Evolutionary conservation across 768 basidiomycete species (phyloP), one percentile per base, ranked within the genome.

Genomic region (Suillus decipiens): DNA sequence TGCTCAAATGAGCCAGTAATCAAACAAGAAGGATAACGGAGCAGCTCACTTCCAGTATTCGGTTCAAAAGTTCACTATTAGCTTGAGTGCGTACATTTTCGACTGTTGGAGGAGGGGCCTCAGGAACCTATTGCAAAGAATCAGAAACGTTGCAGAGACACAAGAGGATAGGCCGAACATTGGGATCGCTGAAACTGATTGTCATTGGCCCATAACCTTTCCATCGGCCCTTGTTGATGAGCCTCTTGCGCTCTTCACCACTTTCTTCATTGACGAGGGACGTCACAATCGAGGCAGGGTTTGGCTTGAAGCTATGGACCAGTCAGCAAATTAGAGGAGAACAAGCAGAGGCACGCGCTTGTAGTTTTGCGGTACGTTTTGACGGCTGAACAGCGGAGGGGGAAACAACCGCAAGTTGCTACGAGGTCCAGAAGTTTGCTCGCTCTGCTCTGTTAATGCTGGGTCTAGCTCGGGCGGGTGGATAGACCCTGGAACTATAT

Each of bases 161-260:
- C 39, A 58, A 17, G 59, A 59, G 56, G 48, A 36, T 14, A 37
- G 53, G 6, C 51, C 64, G 6, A 64, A 89, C 67, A 77, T 78
- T 63, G 76, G 75, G 51, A 66, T 93, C 92, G 7, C 80, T 70
- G 67, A 89, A 92, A 67, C 86, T 80, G 61, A 93, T 85, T 15
- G 89, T 83, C 11, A 85, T 85, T 41, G 90, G 90, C 6, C 90
- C 91, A 68, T 85, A 89, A 17, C 90, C 89, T 71, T 89, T 93
- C 90, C 92, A 93, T n/a, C 92, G 84, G 80, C 88, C 87, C 63
- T 83, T 83, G 72, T 95, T 95, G 63, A 96, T 90, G n/a, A 93
- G 80, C 3, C 93, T 82, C 67, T 89, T 90, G 70, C 84, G 86
- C 73, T 93, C 92, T 69, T 90, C 86, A 31, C 93, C 92, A 0